Base-by-base conservation (phyloP, 768 basidiomycete genomes). In the Nidularia sp. region DNA sequence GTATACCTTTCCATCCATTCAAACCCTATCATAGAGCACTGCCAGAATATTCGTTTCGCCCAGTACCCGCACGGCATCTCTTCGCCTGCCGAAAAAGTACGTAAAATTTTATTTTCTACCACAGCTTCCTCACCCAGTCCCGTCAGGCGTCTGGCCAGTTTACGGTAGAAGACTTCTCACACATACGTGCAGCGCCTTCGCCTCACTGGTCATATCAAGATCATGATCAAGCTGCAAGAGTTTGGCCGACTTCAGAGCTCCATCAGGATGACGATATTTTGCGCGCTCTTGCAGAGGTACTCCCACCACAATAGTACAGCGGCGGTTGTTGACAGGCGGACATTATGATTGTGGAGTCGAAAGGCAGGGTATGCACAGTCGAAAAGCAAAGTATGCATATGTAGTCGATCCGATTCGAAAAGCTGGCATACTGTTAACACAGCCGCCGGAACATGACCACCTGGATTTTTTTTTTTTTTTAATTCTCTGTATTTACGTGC, bases 121-220 rank as follows among this genome's bases (percentile, higher is more conserved):
- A 41, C 12, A 41, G 39, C 2, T 41, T 22, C 34, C 25, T 34
- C 49, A 39, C 18, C 15, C 34, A 3, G 25, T 29, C 25, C 25
- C 8, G 18, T 45, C 44, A 74, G 70, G 43, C 63, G 35, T 71
- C 63, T 54, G 72, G 75, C 18, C 67, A 76, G 50, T 60, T 77
- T n/a, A 54, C 73, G 2, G 81, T 92, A 13, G 88, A 88, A 60
- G 93, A 95, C 57, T 95, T 95, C 62, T 89, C 90, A 15, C 91
- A 93, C 65, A 88, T 93, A 53, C 74, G 84, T 33, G 61, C 78
- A 4, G 83, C 86, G 1, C 83, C 82, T 0, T 94, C 93, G 3
- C 90, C 93, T 7, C 83, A 94, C 66, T 94, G 89, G 85, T 71
- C 73, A 2, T 77, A 48, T 41, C 15, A 29, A 29, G 25, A 29